Base-by-base conservation (phyloP, 2,329 filamentous ascomycete genomes). In the Trichoderma sp. region DNA sequence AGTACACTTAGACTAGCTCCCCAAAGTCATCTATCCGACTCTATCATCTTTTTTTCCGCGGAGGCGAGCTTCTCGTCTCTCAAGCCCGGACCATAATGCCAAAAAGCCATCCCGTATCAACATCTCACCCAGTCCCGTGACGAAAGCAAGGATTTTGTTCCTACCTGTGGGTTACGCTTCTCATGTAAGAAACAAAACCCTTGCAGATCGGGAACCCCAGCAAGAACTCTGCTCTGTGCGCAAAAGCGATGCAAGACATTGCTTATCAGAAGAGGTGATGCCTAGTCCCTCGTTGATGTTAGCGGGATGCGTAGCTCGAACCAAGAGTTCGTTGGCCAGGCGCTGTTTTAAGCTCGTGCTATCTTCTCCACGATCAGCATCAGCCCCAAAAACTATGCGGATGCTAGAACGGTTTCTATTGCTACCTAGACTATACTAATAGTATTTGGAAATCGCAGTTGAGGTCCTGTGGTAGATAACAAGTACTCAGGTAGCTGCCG, bases 281-380 rank as follows among this genome's bases (percentile, higher is more conserved):
- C 24, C 24, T 53, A 14, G 27, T 8, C 24, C 31, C 10, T 33
- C n/a, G 27, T n/a, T 33, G 55, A 35, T 19, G 35, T 33, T 16
- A 29, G 37, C 35, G 27, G 40, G 40, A 43, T 43, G 19, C n/a
- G 8, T 64, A n/a, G 49, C 33, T 64, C 61, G 49, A 19, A 40
- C 49, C 61, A 56, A 31, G 24, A 31, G 49, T 21, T 64, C 11
- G 47, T 29, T 43, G 24, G 33, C 14, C 49, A 43, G 47, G 61
- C 61, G 49, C 24, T 55, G 24, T 55, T 64, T 31, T 64, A 43
- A 55, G 61, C 49, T 64, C 49, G 43, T 37, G 60, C 49, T 31
- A 35, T 52, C 61, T 64, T 64, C 61, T 64, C 61, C 61, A 64
- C 49, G 61, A 64, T 64, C 33, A 43, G 49, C 61, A 24, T 24